Evolutionary conservation across 352 stramenopile genomes (phyloP), one percentile per base, ranked within the genome.

Genomic region (Pythium folliculosum): DNA sequence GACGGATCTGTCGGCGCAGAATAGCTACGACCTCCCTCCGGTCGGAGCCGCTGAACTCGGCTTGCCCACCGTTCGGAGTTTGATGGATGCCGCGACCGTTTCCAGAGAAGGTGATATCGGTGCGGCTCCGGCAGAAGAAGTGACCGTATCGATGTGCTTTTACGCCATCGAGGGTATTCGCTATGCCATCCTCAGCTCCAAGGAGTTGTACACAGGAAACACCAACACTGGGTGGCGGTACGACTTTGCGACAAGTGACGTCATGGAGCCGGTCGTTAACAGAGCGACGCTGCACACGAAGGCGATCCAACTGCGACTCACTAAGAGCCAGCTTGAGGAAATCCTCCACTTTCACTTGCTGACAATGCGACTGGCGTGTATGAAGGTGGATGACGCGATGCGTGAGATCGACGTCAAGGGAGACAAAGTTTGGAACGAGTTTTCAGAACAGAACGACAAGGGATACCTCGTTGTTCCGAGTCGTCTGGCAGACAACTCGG

Each of bases 381-480:
- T 92, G 80, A 77, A 81, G 19, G 84, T 93, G 16, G 70, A 86
- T 47, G 84, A 92, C 21, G 88, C 81, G 7, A 67, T 90, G 60
- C 81, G 86, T 23, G 81, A 94, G 44, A 73, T 94, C 10, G 75
- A 89, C 16, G 79, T 92, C 65, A 63, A 69, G 2, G 77, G 70
- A 25, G 77, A 88, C 35, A 72, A 85, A 13, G 73, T 92, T 3
- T 92, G 83, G 80, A 80, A 90, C 44, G 86, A 94, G 52, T 96
- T 96, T 14, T 93, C 88, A 0, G 78, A 91, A 63, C 81, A 91
- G 63, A 96, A 96, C 56, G 88, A 96, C 75, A 96, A 96, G 53
- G 88, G 88, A 3, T 96, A 96, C 59, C 49, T 96, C 35, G 85
- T 96, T 32, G 84, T 92, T 1, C 83, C 87, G 1, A 70, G 64